These are phyloP conservation scores for Serendipita vermifera DNA, from an alignment of 768 basidiomycete species.

Conservation along the genomic window DNA sequence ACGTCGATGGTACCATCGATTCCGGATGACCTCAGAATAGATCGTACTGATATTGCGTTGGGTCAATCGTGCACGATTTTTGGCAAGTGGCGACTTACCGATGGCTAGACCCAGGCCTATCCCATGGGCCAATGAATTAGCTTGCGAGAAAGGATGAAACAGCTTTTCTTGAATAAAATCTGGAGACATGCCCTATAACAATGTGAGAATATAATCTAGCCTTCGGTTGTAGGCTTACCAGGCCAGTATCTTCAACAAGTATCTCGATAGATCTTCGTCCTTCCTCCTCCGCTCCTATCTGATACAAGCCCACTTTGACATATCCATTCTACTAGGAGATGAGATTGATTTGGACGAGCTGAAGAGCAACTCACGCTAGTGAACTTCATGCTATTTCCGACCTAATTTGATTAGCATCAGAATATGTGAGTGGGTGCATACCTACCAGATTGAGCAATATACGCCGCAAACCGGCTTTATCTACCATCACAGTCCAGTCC, in stretches of 20 bases:
- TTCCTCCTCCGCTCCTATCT: not conserved
- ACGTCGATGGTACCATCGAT: conserved; percentile 89
- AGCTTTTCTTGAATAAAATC: conserved; percentile 55
- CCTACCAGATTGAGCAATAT: conserved; percentile 80
- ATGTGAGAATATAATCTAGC: not conserved
- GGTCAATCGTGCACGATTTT: not conserved
- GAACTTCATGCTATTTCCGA: conserved; percentile 90
- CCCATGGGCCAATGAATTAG: conserved; percentile 84
- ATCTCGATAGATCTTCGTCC: not conserved
- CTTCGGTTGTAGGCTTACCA: not conserved
- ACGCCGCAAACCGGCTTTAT: conserved; percentile 83
- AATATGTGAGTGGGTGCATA: too few species aligned
- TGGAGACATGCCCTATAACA: not conserved
- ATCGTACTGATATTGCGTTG: conserved; percentile 1
- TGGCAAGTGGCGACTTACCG: too few species aligned
- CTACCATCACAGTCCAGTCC: conserved; percentile 81
- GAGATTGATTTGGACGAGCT: not conserved
- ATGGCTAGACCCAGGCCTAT: conserved; percentile 92
- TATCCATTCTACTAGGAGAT: conserved; percentile 52
- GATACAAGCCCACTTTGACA: conserved; percentile 68
- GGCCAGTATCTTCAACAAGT: conserved; percentile 1
- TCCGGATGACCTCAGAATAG: conserved; percentile 68
- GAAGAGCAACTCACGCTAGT: conserved; percentile 43
- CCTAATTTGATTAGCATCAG: not conserved
- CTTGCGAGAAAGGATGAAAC: conserved; percentile 95